Base-by-base conservation (phyloP, 1,139 yeast species). In the Yamadazyma dushanensis region DNA sequence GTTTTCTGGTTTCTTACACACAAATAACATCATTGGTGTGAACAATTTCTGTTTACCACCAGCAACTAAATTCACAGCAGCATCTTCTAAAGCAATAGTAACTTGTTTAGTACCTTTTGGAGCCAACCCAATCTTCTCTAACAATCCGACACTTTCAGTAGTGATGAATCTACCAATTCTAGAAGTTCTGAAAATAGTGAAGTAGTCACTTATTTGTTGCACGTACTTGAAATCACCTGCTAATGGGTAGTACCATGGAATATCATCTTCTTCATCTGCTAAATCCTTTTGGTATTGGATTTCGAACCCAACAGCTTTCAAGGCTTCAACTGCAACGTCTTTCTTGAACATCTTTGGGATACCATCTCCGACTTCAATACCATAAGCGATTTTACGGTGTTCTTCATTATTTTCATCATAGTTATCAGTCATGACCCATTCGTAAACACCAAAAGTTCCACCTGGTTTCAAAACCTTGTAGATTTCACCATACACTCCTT, bases 231-330 rank as follows among this genome's bases (percentile, higher is more conserved):
- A 80, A 50, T 92, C 96, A 56, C 98, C 98, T 46, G 94, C 76
- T 58, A 92, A 77, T 53, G 98, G 98, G 66, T 90, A 90, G 71
- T 85, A 92, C 99, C 99, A 92, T 50, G 99, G 99, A 49, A 92
- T 76, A 34, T 78, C 87, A 59, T 88, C 97, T 44, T 78, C 80
- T 43, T 70, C 67, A 47, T 80, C 88, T 37, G 98, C 97, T 61
- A 92, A 73, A 63, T 92, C 98, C 52, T 73, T 71, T 63, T 81
- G 78, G 59, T 75, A 77, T 54, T 77, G 76, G 51, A 92, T 69
- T 50, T 86, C 84, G 61, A 92, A 92, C 11, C 99, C 99, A 48
- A 88, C 97, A 37, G 74, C 75, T 61, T 79, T 73, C 56, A 94
- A 75, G 15, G 98, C 98, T 45, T 84, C 68, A 59, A 80, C 83